phyloP scores from a whole-genome alignment of 2,329 filamentous ascomycete species.

The Exophiala oligosperma region DNA sequence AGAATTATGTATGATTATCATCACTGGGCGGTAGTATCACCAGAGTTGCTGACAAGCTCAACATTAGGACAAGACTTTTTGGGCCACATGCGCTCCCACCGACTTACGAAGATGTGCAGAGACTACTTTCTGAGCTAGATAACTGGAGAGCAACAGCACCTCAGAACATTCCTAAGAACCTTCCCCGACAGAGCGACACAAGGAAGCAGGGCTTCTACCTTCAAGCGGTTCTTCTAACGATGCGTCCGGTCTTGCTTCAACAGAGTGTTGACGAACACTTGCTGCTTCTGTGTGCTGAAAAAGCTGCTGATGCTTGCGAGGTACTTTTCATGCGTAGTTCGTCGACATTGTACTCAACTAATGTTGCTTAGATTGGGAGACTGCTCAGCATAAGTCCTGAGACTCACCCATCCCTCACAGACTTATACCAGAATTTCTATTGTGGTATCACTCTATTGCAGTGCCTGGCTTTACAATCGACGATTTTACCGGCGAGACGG shows the following conservation, averaged over 20 bases:
- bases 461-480: conserved; percentile 23
- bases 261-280: conserved; percentile 17
- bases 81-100: conserved; percentile 17
- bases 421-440: conserved; percentile 26
- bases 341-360: not conserved
- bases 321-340: conserved; percentile 9
- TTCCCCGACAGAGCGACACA: conserved; percentile 22
- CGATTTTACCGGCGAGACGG: conserved; percentile 12
- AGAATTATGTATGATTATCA: conserved; percentile 21
- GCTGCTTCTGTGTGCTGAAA: conserved; percentile 21
- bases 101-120: conserved; percentile 20
- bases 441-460: conserved; percentile 24
- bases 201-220: conserved; percentile 24
- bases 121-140: conserved; percentile 17
- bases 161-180: conserved; percentile 13
- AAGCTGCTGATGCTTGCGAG: conserved; percentile 24
- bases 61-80: conserved; percentile 14
- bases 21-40: not conserved
- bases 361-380: conserved; percentile 17
- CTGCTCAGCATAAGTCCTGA: conserved; percentile 22
- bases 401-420: conserved; percentile 20
- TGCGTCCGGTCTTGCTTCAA: conserved; percentile 19
- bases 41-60: not conserved
- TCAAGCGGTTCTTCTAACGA: conserved; percentile 23
- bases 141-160: conserved; percentile 24